A percentile compares a stretch with the other conserved stretches of the same genome.
phyloP scores from a whole-genome alignment of 257 asterid genomes.

The Lantana camara region DNA sequence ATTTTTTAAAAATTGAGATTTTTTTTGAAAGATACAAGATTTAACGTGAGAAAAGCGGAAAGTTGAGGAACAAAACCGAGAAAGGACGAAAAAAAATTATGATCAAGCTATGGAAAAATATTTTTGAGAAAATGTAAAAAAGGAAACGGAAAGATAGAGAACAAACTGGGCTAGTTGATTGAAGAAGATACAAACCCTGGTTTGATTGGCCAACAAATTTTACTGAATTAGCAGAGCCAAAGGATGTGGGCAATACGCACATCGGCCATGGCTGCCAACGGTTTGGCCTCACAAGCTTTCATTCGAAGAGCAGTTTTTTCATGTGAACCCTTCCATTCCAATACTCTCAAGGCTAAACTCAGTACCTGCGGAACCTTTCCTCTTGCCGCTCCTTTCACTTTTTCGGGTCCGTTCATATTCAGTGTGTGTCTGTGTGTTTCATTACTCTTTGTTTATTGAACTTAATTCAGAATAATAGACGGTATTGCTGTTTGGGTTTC shows the following conservation, averaged over 20 bases:
- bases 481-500: background rate
- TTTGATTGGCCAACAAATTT: background rate
- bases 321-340: constrained; percentile 27
- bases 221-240: background rate
- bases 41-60: too few species aligned
- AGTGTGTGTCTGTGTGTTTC: background rate
- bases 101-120: too few species aligned
- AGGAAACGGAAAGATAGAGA: too few species aligned
- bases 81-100: too few species aligned
- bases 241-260: constrained; percentile 40
- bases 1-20: too few species aligned
- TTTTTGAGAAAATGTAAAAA: too few species aligned
- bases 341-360: constrained; percentile 24
- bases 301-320: constrained; percentile 36
- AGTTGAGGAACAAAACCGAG: too few species aligned
- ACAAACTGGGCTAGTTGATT: too few species aligned
- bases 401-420: constrained; percentile 50
- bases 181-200: background rate
- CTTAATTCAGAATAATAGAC: background rate
- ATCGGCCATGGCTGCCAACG: constrained; percentile 47
- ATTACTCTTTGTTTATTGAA: constrained; percentile 4
- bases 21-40: too few species aligned
- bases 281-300: constrained; percentile 46
- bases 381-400: constrained; percentile 41
- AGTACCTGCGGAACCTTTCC: constrained; percentile 30